Evolutionary conservation across 2,329 filamentous ascomycete species (phyloP), one percentile per base, ranked within the genome.

Genomic region (Epichloe gansuensis): DNA sequence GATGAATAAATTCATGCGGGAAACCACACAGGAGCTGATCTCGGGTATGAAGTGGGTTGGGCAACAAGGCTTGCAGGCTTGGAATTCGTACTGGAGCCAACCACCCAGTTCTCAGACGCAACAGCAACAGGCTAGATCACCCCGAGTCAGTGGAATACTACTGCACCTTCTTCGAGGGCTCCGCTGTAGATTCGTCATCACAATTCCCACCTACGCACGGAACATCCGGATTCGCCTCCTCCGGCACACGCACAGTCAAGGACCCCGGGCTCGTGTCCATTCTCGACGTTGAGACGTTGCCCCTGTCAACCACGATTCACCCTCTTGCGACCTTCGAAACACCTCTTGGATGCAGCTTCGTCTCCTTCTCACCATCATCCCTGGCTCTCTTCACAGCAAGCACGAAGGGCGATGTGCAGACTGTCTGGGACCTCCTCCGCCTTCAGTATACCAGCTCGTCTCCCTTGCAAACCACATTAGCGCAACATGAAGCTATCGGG

Each of bases 321-420:
- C 83, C 86, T 1, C 65, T 88, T 45, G 79, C 83, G 2, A 89
- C 86, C 0, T 91, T 93, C 60, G 75, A 77, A 34, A 75, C 85
- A 2, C 79, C 82, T 1, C 76, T 86, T 15, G 88, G 88, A 8
- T 91, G 87, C 66, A 91, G 87, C 63, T 90, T 87, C 63, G 64
- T 93, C 35, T 90, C 86, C 0, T 86, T 94, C 57, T 83, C 87
- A 2, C 86, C 87, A 0, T 81, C 80, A 6, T 87, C 86, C 0
- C 67, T 91, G 28, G 81, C 80, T 50, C 73, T 94, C 11, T 85
- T 93, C 67, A 90, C 86, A 0, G 85, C 86, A 6, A 91, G 86
- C 67, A 85, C 77, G 62, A 91, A 90, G 65, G 88, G 88, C n/a
- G 88, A 94, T 62, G 78, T 88, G 5, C 85, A 90, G 62, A 86